A percentile compares a stretch with the other conserved stretches of the same genome.
phyloP scores from a whole-genome alignment of 2,329 filamentous ascomycete species.

The Diplodia corticola region DNA sequence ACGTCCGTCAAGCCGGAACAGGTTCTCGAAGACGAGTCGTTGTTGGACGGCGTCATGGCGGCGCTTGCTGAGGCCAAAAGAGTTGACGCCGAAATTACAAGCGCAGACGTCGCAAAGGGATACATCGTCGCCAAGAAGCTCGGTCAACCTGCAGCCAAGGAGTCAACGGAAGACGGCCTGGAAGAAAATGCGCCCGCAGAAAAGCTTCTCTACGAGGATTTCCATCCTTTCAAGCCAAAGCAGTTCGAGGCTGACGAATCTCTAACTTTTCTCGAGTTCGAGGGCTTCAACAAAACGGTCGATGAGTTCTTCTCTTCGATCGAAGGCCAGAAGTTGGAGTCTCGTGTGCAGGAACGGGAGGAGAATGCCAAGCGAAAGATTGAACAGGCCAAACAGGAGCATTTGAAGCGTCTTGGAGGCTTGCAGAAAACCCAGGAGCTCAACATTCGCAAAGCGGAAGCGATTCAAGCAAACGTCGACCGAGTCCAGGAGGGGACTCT shows the following conservation, averaged over 20 bases:
- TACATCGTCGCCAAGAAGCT: slow-evolving; percentile 79
- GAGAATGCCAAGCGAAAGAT: slow-evolving; percentile 79
- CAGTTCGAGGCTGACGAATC: slow-evolving; percentile 71
- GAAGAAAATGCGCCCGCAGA: slow-evolving; percentile 44
- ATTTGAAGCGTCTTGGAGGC: slow-evolving; percentile 79
- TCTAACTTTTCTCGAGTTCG: slow-evolving; percentile 71
- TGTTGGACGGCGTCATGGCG: slow-evolving; percentile 66
- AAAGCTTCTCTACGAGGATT: slow-evolving; percentile 81
- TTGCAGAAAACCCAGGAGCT: slow-evolving; percentile 78
- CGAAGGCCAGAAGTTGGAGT: slow-evolving; percentile 89
- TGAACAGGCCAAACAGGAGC: slow-evolving; percentile 79
- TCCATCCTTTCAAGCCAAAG: slow-evolving; percentile 84
- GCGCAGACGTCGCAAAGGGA: slow-evolving; percentile 66
- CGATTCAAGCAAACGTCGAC: slow-evolving; percentile 87
- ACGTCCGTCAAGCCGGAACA: slow-evolving; percentile 65
- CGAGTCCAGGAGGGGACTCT: slow-evolving; percentile 90
- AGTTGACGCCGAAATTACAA: slow-evolving; percentile 68
- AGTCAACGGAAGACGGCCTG: slow-evolving; percentile 35
- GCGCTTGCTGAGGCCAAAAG: slow-evolving; percentile 70
- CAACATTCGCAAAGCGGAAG: slow-evolving; percentile 84
- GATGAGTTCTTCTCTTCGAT: slow-evolving; percentile 98
- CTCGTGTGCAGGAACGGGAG: slow-evolving; percentile 77
- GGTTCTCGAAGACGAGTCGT: slow-evolving; percentile 64
- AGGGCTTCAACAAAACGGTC: slow-evolving; percentile 87
- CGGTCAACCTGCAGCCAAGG: slow-evolving; percentile 29